A percentile compares a stretch with the other conserved stretches of the same genome.
These are phyloP conservation scores for Exophiala lecanii-corni DNA, from an alignment of 2,329 filamentous ascomycete species.

Conservation along the genomic window DNA sequence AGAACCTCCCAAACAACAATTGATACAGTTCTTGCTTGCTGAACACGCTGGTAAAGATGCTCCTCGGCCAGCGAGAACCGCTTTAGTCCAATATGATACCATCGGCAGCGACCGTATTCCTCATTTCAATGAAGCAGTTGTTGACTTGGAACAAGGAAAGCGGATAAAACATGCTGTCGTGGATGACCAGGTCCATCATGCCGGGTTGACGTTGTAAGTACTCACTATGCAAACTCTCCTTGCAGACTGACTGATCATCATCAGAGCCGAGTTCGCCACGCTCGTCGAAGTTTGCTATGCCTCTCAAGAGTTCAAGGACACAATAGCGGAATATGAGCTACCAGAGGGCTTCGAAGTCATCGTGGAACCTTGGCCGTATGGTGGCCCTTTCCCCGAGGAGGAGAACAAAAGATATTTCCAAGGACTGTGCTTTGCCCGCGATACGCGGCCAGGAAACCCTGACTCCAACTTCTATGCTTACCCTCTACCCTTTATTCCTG, in stretches of 20 bases:
- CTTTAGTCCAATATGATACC: constrained; percentile 54
- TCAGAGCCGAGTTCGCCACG: constrained; percentile 40
- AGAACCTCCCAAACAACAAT: constrained; percentile 47
- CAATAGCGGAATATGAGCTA: constrained; percentile 48
- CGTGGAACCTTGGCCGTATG: constrained; percentile 55
- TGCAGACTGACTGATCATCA: neutral
- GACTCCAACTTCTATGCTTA: constrained; percentile 62
- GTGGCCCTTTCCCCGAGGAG: constrained; percentile 46
- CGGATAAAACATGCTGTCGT: constrained; percentile 44
- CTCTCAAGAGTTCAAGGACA: constrained; percentile 50
- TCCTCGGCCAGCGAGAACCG: constrained; percentile 46
- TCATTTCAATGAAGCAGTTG: constrained; percentile 52
- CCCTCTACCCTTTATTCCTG: constrained; percentile 55
- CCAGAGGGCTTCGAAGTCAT: constrained; percentile 49
- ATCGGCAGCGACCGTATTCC: constrained; percentile 49
- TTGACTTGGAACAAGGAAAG: constrained; percentile 43
- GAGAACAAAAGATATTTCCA: constrained; percentile 50
- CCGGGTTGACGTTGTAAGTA: constrained; percentile 40
- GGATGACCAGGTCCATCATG: constrained; percentile 43
- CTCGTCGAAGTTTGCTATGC: constrained; percentile 47
- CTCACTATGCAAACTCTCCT: no score
- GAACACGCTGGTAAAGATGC: constrained; percentile 45
- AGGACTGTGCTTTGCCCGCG: constrained; percentile 50
- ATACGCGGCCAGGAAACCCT: constrained; percentile 41
- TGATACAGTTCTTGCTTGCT: constrained; percentile 45